phyloP scores from a whole-genome alignment of 257 asterid genomes.

The Penstemon barbatus region DNA sequence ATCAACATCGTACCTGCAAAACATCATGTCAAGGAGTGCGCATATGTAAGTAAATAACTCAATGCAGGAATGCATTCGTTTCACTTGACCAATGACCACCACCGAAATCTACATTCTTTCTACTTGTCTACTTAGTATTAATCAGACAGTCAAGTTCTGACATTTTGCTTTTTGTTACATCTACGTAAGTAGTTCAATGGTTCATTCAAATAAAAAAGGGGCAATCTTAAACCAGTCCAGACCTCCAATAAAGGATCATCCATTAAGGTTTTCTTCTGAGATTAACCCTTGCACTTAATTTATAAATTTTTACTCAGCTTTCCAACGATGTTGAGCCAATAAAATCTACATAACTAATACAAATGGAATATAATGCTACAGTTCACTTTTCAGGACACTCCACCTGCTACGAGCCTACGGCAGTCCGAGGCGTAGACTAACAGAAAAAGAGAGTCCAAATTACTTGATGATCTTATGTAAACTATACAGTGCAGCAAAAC shows the following conservation, averaged over 20 bases:
- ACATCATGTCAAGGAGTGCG: slow-evolving; percentile 5
- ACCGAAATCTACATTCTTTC: slow-evolving; percentile 8
- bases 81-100: background rate
- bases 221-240: slow-evolving; percentile 14
- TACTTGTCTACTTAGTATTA: background rate
- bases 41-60: background rate
- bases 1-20: slow-evolving; percentile 86
- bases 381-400: too few species aligned
- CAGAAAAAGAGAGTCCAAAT: too few species aligned
- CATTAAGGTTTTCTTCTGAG: background rate
- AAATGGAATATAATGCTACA: too few species aligned
- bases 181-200: background rate
- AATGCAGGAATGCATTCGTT: background rate
- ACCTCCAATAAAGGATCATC: slow-evolving; percentile 6
- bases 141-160: slow-evolving; percentile 7
- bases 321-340: too few species aligned
- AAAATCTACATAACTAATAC: too few species aligned
- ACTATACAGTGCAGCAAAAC: too few species aligned
- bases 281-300: background rate
- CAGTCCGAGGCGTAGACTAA: too few species aligned
- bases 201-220: background rate
- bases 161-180: background rate
- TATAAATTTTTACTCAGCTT: too few species aligned
- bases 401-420: too few species aligned
- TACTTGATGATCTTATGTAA: too few species aligned